phyloP scores from a whole-genome alignment of 306 rosid species.

The Trifolium pratense region DNA sequence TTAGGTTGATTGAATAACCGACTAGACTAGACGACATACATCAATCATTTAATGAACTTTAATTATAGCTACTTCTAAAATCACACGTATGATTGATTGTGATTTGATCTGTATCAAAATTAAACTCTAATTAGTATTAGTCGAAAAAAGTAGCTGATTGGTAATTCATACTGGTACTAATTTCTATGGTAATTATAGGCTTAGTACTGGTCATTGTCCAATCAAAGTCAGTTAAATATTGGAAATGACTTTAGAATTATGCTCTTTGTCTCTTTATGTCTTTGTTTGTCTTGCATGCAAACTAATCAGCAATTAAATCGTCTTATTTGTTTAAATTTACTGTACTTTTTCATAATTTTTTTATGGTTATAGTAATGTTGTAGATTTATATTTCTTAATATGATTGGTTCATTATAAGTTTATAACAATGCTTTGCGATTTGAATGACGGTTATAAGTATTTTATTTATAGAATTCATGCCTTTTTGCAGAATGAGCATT shows the following conservation, averaged over 20 bases:
- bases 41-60: too few species aligned
- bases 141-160: too few species aligned
- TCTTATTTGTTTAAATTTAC: neutral
- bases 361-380: neutral
- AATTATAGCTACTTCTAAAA: too few species aligned
- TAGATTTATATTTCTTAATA: constrained; percentile 4
- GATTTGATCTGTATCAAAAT: too few species aligned
- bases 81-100: too few species aligned
- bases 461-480: constrained; percentile 1
- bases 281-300: neutral
- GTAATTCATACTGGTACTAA: too few species aligned
- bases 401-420: constrained; percentile 5
- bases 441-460: neutral
- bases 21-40: too few species aligned
- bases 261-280: neutral
- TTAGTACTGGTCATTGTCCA: too few species aligned
- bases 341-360: neutral
- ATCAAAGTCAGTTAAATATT: too few species aligned
- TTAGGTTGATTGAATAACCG: too few species aligned
- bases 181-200: too few species aligned
- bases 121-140: too few species aligned
- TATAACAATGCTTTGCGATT: constrained; percentile 8
- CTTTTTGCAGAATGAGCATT: constrained; percentile 66
- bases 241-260: neutral
- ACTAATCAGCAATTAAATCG: neutral